Conservation (phyloP, 1,284 basidiomycete genomes). For the Pyrrhoderma lamaoense region DNA sequence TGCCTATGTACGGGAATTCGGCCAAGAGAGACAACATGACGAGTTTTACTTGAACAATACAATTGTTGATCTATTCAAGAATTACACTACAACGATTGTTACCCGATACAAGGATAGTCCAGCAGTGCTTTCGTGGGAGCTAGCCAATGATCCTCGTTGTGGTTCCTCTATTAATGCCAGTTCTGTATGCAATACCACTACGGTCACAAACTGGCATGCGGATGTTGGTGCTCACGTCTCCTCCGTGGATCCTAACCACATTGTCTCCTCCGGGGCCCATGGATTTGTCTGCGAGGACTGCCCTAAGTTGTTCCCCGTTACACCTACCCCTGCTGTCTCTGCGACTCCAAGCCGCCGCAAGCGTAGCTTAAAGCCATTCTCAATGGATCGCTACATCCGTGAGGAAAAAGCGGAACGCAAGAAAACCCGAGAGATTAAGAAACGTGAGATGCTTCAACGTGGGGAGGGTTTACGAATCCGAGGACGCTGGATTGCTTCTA, state of each 20-base stretch:
- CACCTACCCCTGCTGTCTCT: slow-evolving; percentile 33
- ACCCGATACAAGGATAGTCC: slow-evolving; percentile 46
- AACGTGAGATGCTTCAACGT: slow-evolving; percentile 24
- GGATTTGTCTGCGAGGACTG: slow-evolving; percentile 55
- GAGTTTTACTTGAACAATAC: slow-evolving; percentile 49
- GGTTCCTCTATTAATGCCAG: slow-evolving; percentile 42
- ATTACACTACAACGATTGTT: slow-evolving; percentile 49
- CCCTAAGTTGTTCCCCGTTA: slow-evolving; percentile 43
- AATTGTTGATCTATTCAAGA: slow-evolving; percentile 44
- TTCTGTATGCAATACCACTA: slow-evolving; percentile 38
- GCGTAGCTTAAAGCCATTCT: slow-evolving; percentile 35
- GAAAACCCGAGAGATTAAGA: slow-evolving; percentile 27
- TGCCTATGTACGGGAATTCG: slow-evolving; percentile 48
- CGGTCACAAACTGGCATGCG: slow-evolving; percentile 50
- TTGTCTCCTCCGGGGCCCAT: slow-evolving; percentile 53
- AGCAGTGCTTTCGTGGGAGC: slow-evolving; percentile 51
- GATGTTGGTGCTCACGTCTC: slow-evolving; percentile 39
- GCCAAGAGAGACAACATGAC: slow-evolving; percentile 39
- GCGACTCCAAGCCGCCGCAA: slow-evolving; percentile 32
- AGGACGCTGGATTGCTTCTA: slow-evolving; percentile 51
- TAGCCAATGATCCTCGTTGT: slow-evolving; percentile 62
- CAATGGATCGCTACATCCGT: slow-evolving; percentile 37
- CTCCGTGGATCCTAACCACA: slow-evolving; percentile 52
- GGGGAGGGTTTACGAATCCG: slow-evolving; percentile 44
- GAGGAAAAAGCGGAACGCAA: slow-evolving; percentile 40